A percentile compares a stretch with the other conserved stretches of the same genome.
Evolutionary conservation across 208 protist genomes (phyloP).

Genomic region (Wallacemonas collosoma): DNA sequence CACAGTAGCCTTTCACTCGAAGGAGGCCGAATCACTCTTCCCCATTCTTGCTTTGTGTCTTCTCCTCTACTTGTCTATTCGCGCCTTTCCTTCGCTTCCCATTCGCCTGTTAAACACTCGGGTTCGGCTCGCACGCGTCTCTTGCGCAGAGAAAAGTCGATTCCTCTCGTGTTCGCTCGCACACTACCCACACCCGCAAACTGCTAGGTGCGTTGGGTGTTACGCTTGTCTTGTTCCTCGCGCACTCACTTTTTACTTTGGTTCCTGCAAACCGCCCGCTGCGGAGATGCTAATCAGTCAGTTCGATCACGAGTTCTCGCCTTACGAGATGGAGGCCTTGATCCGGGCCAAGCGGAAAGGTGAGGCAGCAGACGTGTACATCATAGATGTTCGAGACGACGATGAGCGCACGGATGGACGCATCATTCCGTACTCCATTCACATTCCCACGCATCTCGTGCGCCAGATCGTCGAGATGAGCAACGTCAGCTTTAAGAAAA

Average conservation of each 20-base stretch:
- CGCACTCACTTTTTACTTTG: constrained; percentile 21
- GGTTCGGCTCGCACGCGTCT: not conserved
- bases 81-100: not conserved
- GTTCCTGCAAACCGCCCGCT: not conserved
- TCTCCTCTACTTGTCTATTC: no score
- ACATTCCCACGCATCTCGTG: constrained; percentile 32
- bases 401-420: constrained; percentile 51
- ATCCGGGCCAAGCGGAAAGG: constrained; percentile 50
- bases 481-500: constrained; percentile 38
- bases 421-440: constrained; percentile 47
- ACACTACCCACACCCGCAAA: no score
- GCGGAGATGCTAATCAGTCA: constrained; percentile 10
- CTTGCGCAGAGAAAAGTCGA: no score
- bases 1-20: no score
- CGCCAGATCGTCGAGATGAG: constrained; percentile 53
- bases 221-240: constrained; percentile 15
- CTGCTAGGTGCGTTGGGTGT: no score
- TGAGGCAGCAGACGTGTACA: constrained; percentile 35
- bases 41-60: no score
- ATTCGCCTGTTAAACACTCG: not conserved
- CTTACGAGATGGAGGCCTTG: constrained; percentile 59
- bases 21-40: no score
- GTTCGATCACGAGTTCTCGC: constrained; percentile 38
- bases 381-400: constrained; percentile 64
- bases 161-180: no score